phyloP scores from a whole-genome alignment of 305 asterid genomes.

The Coffea humblotiana region DNA sequence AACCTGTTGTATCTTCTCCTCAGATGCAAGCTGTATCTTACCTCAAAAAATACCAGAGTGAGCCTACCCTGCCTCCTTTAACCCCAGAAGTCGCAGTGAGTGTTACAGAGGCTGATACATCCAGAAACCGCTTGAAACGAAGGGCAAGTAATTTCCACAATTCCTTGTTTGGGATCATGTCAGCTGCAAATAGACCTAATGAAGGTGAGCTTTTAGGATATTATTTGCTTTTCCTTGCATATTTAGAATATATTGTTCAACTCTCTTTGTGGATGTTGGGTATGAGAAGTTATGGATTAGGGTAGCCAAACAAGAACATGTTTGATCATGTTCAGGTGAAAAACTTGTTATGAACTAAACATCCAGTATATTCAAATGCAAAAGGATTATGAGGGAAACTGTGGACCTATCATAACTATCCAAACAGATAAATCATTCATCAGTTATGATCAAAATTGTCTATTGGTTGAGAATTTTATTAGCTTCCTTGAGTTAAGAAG shows the following conservation, averaged over 20 bases:
- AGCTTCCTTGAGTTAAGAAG: not conserved
- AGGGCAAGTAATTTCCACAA: constrained; percentile 40
- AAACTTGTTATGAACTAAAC: not conserved
- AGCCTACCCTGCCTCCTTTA: constrained; percentile 40
- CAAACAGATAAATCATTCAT: not conserved
- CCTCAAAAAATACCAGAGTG: constrained; percentile 62
- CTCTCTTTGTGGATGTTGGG: not conserved
- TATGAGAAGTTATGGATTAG: not conserved
- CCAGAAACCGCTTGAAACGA: constrained; percentile 21
- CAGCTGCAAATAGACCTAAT: constrained; percentile 42
- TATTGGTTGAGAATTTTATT: not conserved
- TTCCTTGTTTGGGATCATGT: constrained; percentile 74
- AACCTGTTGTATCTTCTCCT: not conserved
- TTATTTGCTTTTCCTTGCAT: not conserved
- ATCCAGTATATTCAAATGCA: not conserved
- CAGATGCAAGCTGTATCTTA: constrained; percentile 34
- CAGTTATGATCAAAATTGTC: not conserved
- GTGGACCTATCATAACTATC: not conserved
- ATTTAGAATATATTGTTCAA: not conserved
- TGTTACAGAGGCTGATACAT: constrained; percentile 20
- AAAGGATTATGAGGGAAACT: not conserved
- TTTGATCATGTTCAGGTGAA: not conserved
- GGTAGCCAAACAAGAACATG: too few relatives aligned
- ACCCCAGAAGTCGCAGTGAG: constrained; percentile 18
- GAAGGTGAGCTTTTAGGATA: constrained; percentile 39